Conservation (phyloP, 352 stramenopile genomes). For the Globisporangium echinulatum region DNA sequence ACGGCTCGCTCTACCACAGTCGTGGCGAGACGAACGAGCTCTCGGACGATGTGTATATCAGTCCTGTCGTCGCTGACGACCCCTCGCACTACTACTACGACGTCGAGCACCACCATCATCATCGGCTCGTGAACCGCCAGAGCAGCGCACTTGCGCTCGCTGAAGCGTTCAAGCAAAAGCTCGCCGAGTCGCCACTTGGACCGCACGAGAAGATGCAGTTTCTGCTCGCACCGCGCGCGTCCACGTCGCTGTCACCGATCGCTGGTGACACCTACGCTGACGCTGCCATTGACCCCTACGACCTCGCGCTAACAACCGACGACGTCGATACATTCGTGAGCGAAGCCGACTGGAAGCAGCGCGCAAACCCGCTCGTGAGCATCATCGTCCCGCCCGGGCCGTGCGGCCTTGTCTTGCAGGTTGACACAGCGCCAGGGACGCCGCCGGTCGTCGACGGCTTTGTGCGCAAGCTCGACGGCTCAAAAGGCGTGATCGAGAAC, state of each 20-base stretch:
- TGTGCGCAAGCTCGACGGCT: constrained; percentile 51
- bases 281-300: constrained; percentile 9
- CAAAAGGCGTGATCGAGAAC: constrained; percentile 74
- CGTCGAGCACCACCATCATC: constrained; percentile 6
- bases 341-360: constrained; percentile 65
- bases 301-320: constrained; percentile 11
- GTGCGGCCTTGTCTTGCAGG: constrained; percentile 64
- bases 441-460: constrained; percentile 72
- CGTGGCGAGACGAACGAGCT: constrained; percentile 52
- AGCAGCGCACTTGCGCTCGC: constrained; percentile 46
- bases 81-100: constrained; percentile 6
- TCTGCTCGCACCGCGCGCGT: constrained; percentile 20
- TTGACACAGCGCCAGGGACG: constrained; percentile 21
- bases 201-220: constrained; percentile 64
- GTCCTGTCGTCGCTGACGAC: constrained; percentile 17
- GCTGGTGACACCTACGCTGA: background rate
- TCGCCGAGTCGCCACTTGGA: constrained; percentile 64
- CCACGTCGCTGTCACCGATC: background rate
- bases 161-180: constrained; percentile 61
- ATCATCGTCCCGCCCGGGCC: constrained; percentile 72
- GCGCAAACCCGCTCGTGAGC: constrained; percentile 48
- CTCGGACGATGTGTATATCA: constrained; percentile 33
- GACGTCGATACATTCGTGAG: constrained; percentile 41
- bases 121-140: constrained; percentile 17
- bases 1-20: constrained; percentile 34